Conservation (phyloP, 257 asterid genomes). For the Parsonsia alboflavescens region DNA sequence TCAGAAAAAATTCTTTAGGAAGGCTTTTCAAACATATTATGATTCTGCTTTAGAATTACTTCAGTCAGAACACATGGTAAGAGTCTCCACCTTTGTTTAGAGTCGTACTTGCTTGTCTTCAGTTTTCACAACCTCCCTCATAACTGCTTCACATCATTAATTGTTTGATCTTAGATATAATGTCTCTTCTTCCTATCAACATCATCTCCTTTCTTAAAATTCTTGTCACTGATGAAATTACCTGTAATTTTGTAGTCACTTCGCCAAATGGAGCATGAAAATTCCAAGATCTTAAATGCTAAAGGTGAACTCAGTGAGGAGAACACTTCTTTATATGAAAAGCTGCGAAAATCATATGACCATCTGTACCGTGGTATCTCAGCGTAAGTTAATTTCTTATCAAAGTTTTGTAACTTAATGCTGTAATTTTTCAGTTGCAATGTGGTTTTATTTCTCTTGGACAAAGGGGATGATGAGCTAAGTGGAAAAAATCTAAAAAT, state of each 20-base stretch:
- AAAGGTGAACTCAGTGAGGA: conserved; percentile 97
- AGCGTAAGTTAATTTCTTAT: conserved; percentile 56
- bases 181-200: conserved; percentile 10
- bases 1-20: conserved; percentile 68
- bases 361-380: conserved; percentile 85
- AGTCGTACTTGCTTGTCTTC: conserved; percentile 12
- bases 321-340: conserved; percentile 79
- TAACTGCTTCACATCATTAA: conserved; percentile 5
- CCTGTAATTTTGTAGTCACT: conserved; percentile 49
- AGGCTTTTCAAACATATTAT: conserved; percentile 77
- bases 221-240: conserved; percentile 23
- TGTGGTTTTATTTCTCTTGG: background rate
- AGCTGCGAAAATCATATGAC: conserved; percentile 87
- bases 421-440: background rate
- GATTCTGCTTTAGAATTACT: conserved; percentile 84
- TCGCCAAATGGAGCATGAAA: conserved; percentile 97
- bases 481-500: background rate
- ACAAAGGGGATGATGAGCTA: background rate
- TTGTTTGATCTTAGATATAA: background rate
- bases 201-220: background rate
- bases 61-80: conserved; percentile 90
- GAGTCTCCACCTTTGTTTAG: conserved; percentile 23
- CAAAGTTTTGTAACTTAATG: conserved; percentile 18
- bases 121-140: background rate
- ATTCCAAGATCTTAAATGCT: conserved; percentile 87